Evolutionary conservation across 2,329 filamentous ascomycete species (phyloP), one percentile per base, ranked within the genome.

Genomic region (Fusarium verrucosum): DNA sequence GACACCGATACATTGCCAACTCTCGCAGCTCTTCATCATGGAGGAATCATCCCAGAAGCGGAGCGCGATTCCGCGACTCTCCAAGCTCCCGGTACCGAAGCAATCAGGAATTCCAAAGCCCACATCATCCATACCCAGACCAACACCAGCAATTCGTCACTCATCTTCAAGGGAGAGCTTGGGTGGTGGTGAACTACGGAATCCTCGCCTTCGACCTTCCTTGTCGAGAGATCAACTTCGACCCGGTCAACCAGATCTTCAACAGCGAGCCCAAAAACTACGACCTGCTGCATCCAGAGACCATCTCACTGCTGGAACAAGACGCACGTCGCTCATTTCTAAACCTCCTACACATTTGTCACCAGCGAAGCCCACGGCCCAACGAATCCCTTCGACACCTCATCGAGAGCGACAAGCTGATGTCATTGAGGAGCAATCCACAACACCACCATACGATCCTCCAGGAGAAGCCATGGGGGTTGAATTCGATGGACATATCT

Each of bases 201-300:
- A 76, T 41, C 78, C 80, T 16, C 78, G 78, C 50, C 73, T 82
- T 13, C 78, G 80, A 26, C 58, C 76, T 23, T 71, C 78, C n/a
- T 50, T 77, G 41, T 81, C 81, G 5, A 75, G 78, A 50, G 76
- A 77, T 57, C 79, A 75, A 58, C 72, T 81, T 32, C 73, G 72
- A 20, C 58, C 49, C n/a, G 38, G 52, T 23, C 66, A 53, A 44
- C 45, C 53, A 65, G 52, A 57, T 40, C 63, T 37, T 62, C 68
- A 78, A 36, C 62, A 80, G 42, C 76, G 76, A 56, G 77, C 74
- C 49, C 77, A 79, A 14, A 78, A 77, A 60, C 72, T 82, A 5
- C 77, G 80, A 38, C 52, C 77, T 38, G 64, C 77, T 28, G 60
- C 75, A 10, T 81, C 81, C 3, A 75, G 79, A 49, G 78, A 77